phyloP scores from a whole-genome alignment of 306 rosid genomes.

The Senna tora region DNA sequence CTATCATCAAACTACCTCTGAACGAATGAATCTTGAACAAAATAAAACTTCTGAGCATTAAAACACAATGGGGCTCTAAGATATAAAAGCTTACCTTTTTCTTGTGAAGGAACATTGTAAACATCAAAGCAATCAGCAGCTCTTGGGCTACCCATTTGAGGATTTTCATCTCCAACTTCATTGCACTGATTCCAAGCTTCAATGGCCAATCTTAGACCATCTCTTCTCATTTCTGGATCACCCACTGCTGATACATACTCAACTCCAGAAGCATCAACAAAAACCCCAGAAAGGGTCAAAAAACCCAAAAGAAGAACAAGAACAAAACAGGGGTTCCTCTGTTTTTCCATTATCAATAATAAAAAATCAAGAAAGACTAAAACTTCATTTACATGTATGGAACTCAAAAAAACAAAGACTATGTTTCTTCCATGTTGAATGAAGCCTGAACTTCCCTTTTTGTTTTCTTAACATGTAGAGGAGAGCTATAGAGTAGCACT shows the following conservation, averaged over 20 bases:
- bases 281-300: neutral
- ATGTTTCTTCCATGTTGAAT: neutral
- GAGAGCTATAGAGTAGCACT: neutral
- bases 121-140: conserved; percentile 64
- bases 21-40: no score
- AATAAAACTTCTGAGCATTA: no score
- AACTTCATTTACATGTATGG: neutral
- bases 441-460: conserved; percentile 3
- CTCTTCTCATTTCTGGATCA: conserved; percentile 63
- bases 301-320: conserved; percentile 21
- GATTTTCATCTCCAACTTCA: conserved; percentile 64
- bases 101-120: conserved; percentile 25
- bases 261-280: conserved; percentile 11
- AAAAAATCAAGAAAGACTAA: neutral
- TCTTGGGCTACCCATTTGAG: conserved; percentile 61
- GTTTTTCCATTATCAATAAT: conserved; percentile 22
- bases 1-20: no score
- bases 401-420: neutral
- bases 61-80: no score
- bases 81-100: conserved; percentile 31
- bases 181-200: conserved; percentile 78
- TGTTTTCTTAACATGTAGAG: conserved; percentile 2
- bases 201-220: conserved; percentile 55
- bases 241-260: conserved; percentile 53
- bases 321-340: conserved; percentile 27